Base-by-base conservation (phyloP, 1,139 yeast species). In the Saccharomyces pastorianus region DNA sequence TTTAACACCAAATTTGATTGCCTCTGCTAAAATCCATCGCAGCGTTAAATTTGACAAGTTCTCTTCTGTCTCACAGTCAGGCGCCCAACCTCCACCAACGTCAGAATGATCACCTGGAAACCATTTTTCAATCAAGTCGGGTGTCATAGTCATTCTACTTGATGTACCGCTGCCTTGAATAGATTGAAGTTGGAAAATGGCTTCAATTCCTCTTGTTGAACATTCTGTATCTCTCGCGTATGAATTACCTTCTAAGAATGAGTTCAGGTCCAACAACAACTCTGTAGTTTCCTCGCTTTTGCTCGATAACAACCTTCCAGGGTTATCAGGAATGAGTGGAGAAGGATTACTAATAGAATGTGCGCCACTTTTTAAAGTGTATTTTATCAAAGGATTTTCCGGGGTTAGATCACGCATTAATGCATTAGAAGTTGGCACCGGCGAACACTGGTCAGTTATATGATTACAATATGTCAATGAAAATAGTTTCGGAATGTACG, bases 31-130 rank as follows among this genome's bases (percentile, higher is more conserved):
- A 66, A 83, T 79, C 88, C 88, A 83, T 56, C 84, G 71, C 25
- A 83, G 67, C 0, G 87, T 70, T 13, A 81, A 59, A 58, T 80
- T 75, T 0, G 81, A 70, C 13, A 76, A 52, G 44, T 65, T 65
- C 49, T 73, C 76, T 2, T 77, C 76, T 0, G 64, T 58, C 47
- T 71, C 62, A 2, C 61, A 55, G 59, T 77, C 80, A 3, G 74
- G 67, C 1, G 71, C 66, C 81, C 83, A 81, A 3, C 85, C 85
- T 2, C 88, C 88, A 2, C 88, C 88, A 56, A 81, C 69, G 64
- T 83, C 88, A 3, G 84, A 75, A 66, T 83, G 88, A 62, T 80
- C 81, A 1, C 88, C 88, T 0, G 85, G 80, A 61, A 83, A 84
- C 83, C 84, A 83, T 50, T 78, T 65, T 62, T 82, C 85, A 6